These are phyloP conservation scores for Zasmidium cellare DNA, from an alignment of 2,329 filamentous ascomycete genomes.

Conservation along the genomic window DNA sequence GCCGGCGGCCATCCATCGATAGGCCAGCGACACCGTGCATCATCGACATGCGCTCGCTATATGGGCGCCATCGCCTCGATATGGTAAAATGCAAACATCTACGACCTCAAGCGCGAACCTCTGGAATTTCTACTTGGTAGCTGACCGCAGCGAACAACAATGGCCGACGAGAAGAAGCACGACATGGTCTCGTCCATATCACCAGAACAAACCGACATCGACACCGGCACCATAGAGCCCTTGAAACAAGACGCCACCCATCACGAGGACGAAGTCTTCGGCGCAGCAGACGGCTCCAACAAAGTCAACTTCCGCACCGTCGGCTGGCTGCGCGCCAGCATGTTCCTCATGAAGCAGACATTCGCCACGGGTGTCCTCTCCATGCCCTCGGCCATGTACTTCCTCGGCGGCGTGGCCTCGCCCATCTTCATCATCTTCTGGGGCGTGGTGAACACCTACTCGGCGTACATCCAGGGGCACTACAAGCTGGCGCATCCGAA, in stretches of 20 bases:
- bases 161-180: conserved; percentile 10
- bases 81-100: too few species aligned
- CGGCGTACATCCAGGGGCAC: conserved; percentile 19
- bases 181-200: conserved; percentile 2
- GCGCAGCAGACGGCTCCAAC: conserved; percentile 4
- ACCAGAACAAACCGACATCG: not conserved
- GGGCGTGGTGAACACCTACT: conserved; percentile 20
- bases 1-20: not conserved
- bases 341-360: conserved; percentile 21
- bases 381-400: conserved; percentile 21
- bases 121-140: too few species aligned
- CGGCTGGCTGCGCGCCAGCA: conserved; percentile 16
- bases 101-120: too few species aligned
- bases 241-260: not conserved
- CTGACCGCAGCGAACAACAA: not conserved
- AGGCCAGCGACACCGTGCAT: not conserved
- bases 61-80: too few species aligned
- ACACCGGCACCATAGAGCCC: not conserved
- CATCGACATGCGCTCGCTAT: too few species aligned
- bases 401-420: conserved; percentile 18
- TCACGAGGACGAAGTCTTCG: conserved; percentile 13
- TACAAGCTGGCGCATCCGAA: conserved; percentile 21
- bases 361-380: conserved; percentile 22
- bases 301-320: conserved; percentile 19
- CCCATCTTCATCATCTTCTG: conserved; percentile 19